Percentiles rank a stretch among this genome's conserved stretches.
Conservation (phyloP, 306 rosid species). For the Castanea sativa region DNA sequence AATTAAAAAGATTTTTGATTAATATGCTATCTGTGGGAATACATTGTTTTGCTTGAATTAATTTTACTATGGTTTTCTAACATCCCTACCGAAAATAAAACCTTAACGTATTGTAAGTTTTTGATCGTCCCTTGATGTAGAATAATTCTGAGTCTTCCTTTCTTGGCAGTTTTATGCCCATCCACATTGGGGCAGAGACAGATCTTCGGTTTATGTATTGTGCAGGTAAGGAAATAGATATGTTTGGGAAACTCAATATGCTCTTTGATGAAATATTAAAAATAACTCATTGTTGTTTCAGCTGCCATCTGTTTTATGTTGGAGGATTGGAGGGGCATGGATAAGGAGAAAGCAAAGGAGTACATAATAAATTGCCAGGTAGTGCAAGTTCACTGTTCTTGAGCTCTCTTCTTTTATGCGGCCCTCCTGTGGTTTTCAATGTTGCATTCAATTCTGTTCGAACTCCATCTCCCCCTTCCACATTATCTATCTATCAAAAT, state of each 20-base stretch:
- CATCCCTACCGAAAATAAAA: not conserved
- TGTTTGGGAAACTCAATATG: conserved; percentile 2
- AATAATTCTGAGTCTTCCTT: conserved; percentile 4
- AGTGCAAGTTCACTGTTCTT: conserved; percentile 10
- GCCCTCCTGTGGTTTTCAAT: not conserved
- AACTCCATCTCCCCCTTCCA: too few relatives aligned
- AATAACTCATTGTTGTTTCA: conserved; percentile 42
- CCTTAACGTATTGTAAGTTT: not conserved
- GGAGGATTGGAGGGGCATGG: conserved; percentile 93
- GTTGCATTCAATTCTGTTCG: not conserved
- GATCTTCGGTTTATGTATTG: conserved; percentile 91
- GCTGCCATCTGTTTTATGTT: conserved; percentile 82
- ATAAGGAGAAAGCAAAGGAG: conserved; percentile 80
- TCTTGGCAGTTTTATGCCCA: conserved; percentile 77
- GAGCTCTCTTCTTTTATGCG: not conserved
- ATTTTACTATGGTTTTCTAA: not conserved
- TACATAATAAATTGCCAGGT: conserved; percentile 88
- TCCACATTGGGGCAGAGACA: conserved; percentile 77
- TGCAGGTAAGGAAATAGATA: conserved; percentile 61
- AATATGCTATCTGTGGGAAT: too few relatives aligned
- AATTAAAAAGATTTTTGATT: too few relatives aligned
- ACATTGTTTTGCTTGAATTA: not conserved
- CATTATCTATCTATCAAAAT: too few relatives aligned
- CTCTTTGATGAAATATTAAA: conserved; percentile 17
- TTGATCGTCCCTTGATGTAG: conserved; percentile 4